Conservation (phyloP, 805 yeast species). For the Candida ipomoeae region DNA sequence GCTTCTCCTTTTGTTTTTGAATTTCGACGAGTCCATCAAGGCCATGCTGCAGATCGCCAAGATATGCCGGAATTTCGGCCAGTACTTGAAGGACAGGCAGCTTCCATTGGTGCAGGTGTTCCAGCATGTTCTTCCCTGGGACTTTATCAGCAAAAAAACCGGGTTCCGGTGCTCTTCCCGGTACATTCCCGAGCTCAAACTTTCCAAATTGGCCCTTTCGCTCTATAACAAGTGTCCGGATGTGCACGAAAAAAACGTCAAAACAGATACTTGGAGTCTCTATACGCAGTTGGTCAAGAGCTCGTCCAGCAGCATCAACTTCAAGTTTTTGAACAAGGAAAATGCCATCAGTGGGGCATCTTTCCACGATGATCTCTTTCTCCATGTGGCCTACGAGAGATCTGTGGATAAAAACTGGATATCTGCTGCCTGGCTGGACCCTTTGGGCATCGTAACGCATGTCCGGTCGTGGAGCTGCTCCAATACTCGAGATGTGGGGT, state of each 20-base stretch:
- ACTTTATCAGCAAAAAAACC: slow-evolving; percentile 21
- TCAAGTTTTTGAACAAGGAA: slow-evolving; percentile 21
- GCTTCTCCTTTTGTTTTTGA: slow-evolving; percentile 47
- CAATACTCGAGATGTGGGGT: slow-evolving; percentile 28
- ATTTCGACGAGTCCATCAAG: slow-evolving; percentile 38
- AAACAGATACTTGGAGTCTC: slow-evolving; percentile 11
- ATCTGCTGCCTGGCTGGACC: slow-evolving; percentile 86
- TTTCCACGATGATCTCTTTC: slow-evolving; percentile 60
- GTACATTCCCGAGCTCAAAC: slow-evolving; percentile 30
- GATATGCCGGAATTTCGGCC: slow-evolving; percentile 45
- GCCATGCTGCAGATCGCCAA: slow-evolving; percentile 46
- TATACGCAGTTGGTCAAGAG: slow-evolving; percentile 35
- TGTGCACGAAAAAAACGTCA: slow-evolving; percentile 5
- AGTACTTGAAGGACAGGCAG: slow-evolving; percentile 33
- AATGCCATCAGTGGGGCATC: slow-evolving; percentile 16
- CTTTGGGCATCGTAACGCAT: slow-evolving; percentile 60
- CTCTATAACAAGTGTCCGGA: slow-evolving; percentile 57
- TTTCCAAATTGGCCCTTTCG: slow-evolving; percentile 46
- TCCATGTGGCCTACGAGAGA: slow-evolving; percentile 83
- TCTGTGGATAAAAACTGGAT: slow-evolving; percentile 82
- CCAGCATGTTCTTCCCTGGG: slow-evolving; percentile 33
- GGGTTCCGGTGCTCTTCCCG: slow-evolving; percentile 16
- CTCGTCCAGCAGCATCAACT: slow-evolving; percentile 29
- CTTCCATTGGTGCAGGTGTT: slow-evolving; percentile 37
- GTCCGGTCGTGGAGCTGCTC: slow-evolving; percentile 62